Evolutionary conservation across 768 basidiomycete species (phyloP).

Genomic region (Boletus rubropictus): DNA sequence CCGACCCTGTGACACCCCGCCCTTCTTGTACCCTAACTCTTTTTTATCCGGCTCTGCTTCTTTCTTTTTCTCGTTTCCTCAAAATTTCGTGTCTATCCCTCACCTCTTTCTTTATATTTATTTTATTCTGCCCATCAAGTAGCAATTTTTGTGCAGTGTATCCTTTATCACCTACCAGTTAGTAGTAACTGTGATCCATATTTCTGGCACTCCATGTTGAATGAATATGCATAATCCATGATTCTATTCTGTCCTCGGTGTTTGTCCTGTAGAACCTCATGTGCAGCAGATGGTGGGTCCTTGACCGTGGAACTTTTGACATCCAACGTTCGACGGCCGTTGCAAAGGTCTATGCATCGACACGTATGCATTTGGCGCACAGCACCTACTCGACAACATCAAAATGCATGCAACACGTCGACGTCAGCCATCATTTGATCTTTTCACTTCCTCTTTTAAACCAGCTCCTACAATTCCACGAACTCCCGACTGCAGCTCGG

Average conservation of each 20-base stretch:
- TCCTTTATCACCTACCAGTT: slow-evolving; percentile 7
- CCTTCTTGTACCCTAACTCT: background rate
- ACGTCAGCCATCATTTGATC: no score
- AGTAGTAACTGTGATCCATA: background rate
- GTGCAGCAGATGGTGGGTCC: no score
- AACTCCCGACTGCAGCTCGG: background rate
- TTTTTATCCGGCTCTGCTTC: background rate
- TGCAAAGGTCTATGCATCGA: background rate
- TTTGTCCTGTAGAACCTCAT: no score
- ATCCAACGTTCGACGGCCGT: background rate
- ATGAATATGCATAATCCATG: slow-evolving; percentile 7
- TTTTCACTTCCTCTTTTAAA: background rate
- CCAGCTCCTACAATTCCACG: background rate
- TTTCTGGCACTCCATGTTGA: background rate
- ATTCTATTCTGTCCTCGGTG: no score
- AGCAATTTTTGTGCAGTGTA: slow-evolving; percentile 15
- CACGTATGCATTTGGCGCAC: background rate
- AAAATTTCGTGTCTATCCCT: no score
- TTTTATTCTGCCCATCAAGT: background rate
- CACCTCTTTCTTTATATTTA: no score
- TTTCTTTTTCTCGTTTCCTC: background rate
- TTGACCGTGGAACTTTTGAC: background rate
- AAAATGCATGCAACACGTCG: background rate
- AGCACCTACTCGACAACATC: background rate
- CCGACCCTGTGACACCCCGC: slow-evolving; percentile 12